Base-by-base conservation (phyloP, 2,329 filamentous ascomycete species). In the Bipolaris oryzae region DNA sequence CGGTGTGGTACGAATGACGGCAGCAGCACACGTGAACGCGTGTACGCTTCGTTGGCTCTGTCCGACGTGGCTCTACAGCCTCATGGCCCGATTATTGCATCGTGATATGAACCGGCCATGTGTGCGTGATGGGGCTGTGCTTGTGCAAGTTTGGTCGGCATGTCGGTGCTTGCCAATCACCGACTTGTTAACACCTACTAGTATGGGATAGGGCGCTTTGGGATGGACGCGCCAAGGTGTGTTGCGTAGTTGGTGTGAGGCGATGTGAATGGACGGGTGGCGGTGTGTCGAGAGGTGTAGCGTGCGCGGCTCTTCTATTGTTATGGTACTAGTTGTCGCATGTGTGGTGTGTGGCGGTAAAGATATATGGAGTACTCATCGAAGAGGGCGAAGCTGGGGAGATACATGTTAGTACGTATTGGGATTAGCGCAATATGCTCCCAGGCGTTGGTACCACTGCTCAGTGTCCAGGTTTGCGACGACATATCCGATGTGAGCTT, bases 101-200 rank as follows among this genome's bases (percentile, higher is more conserved):
- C 10, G 20, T 41, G 20, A 3, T 25, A 16, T n/a, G 39, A 42
- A 46, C 20, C 16, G 31, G 31, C 31, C 43, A 16, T 48, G 15
- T 31, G 28, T 31, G 7, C 21, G 21, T 23, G 42, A 28, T 21
- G 9, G 42, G 42, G 25, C n/a, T 18, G 37, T 38, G n/a, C n/a
- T 16, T 16, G 16, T 37, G 34, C n/a, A 9, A 31, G 9, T 16
- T 7, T 7, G 7, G 23, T 62, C 59, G 59, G 61, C 39, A 28
- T 43, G 45, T 64, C 61, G 61, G 61, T 34, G 39, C 7, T 54
- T 52, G 39, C 5, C 3, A 35, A 33, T 2, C 10, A 33, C 61
- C 59, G 59, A 61, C 49, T 34, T 35, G 43, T 43, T 44, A 50
- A 38, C 25, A 28, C 44, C 16, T 16, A 43, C 16, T 16, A 43